Evolutionary conservation across 2,329 filamentous ascomycete species (phyloP), one percentile per base, ranked within the genome.

Genomic region (Amauroascus niger): DNA sequence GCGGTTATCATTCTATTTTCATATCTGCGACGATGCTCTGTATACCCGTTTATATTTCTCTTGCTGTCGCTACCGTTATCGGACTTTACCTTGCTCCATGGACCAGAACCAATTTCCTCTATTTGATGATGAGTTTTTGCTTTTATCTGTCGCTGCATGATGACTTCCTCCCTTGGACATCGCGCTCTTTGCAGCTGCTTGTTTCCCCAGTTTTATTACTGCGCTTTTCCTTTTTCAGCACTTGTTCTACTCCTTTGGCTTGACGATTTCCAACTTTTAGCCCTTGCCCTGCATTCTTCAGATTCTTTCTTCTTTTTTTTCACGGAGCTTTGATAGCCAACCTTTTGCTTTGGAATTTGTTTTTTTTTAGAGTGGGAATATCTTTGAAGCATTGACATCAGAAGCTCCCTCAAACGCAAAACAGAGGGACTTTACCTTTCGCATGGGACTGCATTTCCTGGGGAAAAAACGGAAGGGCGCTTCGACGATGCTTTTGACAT

Each of bases 1-100:
- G 40, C 28, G 49, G 49, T 52, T 44, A 37, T 45, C n/a, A 45
- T 52, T 30, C 32, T 26, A 13, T 41, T 50, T 50, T 50, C n/a
- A 28, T 7, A n/a, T 37, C 22, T 44, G 18, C 22, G 16, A 35
- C 14, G 26, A n/a, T 51, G 16, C 24, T 18, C 26, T 52, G 49
- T 44, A 45, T 45, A 52, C 39, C 39, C 49, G 14, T 45, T 45
- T 44, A 35, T 45, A 35, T 45, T 13, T 52, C 18, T 9, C 16
- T 22, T 41, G 41, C 49, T 52, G 49, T 52, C 49, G 13, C 28
- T 52, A 52, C 49, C 30, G 14, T 28, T 26, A 1, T 45, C 45
- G 37, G 24, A 43, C 28, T 45, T 20, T 45, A n/a, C 6, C 11
- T 44, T 41, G 22, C 28, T 33, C n/a, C n/a, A n/a, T n/a, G n/a